Evolutionary conservation across 2,329 filamentous ascomycete genomes (phyloP).

Genomic region (Cercospora sesami): DNA sequence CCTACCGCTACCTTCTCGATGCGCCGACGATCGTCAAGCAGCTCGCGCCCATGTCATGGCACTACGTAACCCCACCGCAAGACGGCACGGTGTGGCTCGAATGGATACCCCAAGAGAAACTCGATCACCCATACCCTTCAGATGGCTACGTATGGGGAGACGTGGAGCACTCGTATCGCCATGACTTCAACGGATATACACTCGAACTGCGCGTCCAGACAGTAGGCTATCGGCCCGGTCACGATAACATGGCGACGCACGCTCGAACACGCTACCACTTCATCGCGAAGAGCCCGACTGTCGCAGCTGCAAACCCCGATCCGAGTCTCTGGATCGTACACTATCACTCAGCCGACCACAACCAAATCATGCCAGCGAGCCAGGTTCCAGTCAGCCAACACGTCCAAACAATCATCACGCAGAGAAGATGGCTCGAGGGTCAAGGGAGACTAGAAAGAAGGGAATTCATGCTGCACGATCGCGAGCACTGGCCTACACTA

Average conservation of each 20-base stretch:
- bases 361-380: conserved; percentile 69
- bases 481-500: conserved; percentile 85
- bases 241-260: conserved; percentile 73
- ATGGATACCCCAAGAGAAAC: conserved; percentile 78
- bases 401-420: conserved; percentile 60
- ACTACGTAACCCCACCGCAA: conserved; percentile 77
- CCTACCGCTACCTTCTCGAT: conserved; percentile 78
- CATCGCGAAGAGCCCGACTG: conserved; percentile 68
- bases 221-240: conserved; percentile 71
- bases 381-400: conserved; percentile 63
- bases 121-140: conserved; percentile 74
- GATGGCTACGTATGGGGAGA: conserved; percentile 93
- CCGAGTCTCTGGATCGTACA: conserved; percentile 87
- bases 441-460: conserved; percentile 83
- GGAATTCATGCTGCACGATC: conserved; percentile 91
- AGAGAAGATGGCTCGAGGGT: conserved; percentile 62
- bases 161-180: conserved; percentile 72
- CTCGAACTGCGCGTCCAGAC: conserved; percentile 87
- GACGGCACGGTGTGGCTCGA: conserved; percentile 82
- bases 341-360: conserved; percentile 75
- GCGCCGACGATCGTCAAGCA: conserved; percentile 85
- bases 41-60: conserved; percentile 86
- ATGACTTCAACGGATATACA: conserved; percentile 70
- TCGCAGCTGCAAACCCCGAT: conserved; percentile 70
- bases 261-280: conserved; percentile 84